Evolutionary conservation across 2,329 filamentous ascomycete genomes (phyloP), one percentile per base, ranked within the genome.

Genomic region (Myriosclerotinia curreyana): DNA sequence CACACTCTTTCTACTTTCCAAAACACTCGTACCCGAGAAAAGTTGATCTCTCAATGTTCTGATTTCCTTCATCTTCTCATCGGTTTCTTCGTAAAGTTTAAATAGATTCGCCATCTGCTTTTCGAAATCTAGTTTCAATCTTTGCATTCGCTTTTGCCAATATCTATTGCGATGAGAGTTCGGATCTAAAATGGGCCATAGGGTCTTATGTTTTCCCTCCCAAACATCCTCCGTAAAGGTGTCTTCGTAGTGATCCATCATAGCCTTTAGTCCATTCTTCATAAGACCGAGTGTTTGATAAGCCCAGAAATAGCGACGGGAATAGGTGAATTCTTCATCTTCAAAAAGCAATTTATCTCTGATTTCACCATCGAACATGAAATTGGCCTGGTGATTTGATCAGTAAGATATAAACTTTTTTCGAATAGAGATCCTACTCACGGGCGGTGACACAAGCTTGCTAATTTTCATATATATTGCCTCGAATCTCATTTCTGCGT

Each of bases 1-100:
- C 44, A 88, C 85, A 20, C 82, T 84, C 68, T 85, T 81, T 17
- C 85, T 76, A 49, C 79, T 82, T 72, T 87, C 85, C 69, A 85
- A 81, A 63, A 88, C 85, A 2, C 79, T 81, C n/a, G 84, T 87
- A 2, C 85, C 85, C 44, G 78, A 82, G 73, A 87, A 88, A 0
- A 88, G 78, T 71, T 87, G 84, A 65, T 87, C 84, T 60, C 85
- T 76, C 65, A 88, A 71, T 5, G 80, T 82, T 60, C 80, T 75
- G 54, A 86, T 84, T 70, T 86, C 83, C 59, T 80, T 80, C 22
- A 83, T 75, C 20, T 62, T 62, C 40, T 80, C 78, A 68, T 83
- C 81, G 64, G 86, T 86, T 40, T 73, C 71, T 11, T 71, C 60
- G 40, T 51, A 62, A 49, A 70, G 48, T 22, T 65, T 67, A 28